phyloP scores from a whole-genome alignment of 2,329 filamentous ascomycete species.

The Aspergillus nomiae region DNA sequence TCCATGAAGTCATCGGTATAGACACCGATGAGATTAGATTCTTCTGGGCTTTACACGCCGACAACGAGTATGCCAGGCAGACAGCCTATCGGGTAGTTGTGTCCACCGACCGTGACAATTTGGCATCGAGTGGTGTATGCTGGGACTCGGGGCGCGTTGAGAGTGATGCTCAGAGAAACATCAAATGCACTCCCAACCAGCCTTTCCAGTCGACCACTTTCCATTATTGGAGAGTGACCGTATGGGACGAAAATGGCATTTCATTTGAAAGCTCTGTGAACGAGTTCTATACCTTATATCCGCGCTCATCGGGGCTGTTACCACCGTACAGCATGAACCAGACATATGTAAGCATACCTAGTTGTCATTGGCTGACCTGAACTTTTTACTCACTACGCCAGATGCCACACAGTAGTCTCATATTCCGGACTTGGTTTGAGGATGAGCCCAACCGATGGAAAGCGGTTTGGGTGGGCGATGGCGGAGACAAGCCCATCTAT shows the following conservation, averaged over 20 bases:
- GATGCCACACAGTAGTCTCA: constrained; percentile 27
- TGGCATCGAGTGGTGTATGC: background rate
- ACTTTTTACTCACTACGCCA: background rate
- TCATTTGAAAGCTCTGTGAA: constrained; percentile 17
- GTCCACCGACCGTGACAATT: constrained; percentile 1
- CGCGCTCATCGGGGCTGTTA: constrained; percentile 21
- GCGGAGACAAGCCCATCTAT: constrained; percentile 28
- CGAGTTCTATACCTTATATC: constrained; percentile 27
- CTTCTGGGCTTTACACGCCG: constrained; percentile 21
- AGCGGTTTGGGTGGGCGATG: constrained; percentile 29
- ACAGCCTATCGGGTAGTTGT: constrained; percentile 21
- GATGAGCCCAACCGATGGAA: constrained; percentile 27
- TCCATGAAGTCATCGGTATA: constrained; percentile 26
- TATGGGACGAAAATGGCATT: constrained; percentile 21
- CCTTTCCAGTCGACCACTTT: constrained; percentile 21
- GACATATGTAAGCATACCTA: constrained; percentile 16
- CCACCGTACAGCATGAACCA: constrained; percentile 30
- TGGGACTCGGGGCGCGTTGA: constrained; percentile 26
- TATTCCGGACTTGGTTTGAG: constrained; percentile 29
- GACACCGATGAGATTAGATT: constrained; percentile 24
- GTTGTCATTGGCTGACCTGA: background rate
- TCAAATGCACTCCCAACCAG: constrained; percentile 20
- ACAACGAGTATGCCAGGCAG: constrained; percentile 11
- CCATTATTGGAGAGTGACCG: constrained; percentile 23
- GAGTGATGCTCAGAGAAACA: constrained; percentile 25